Percentiles rank a stretch among this genome's conserved stretches.
Evolutionary conservation across 1,284 basidiomycete genomes (phyloP).

Genomic region (Pterulicium gracile): DNA sequence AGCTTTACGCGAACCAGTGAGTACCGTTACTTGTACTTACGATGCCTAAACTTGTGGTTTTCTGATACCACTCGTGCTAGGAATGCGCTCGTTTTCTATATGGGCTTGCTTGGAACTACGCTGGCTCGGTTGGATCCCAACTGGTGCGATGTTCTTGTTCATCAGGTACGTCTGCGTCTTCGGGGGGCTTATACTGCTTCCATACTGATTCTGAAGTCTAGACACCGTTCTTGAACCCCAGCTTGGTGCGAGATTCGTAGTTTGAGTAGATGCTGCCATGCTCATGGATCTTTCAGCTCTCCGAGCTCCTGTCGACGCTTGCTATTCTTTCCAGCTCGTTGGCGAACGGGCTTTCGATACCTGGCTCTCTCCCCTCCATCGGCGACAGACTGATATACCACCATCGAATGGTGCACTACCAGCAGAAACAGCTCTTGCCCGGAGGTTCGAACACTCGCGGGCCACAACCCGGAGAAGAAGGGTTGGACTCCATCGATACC

Average conservation of each 20-base stretch:
- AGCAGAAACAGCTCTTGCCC: background rate
- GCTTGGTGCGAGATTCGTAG: slow-evolving; percentile 20
- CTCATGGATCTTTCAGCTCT: slow-evolving; percentile 16
- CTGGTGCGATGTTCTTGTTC: slow-evolving; percentile 30
- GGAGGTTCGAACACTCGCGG: slow-evolving; percentile 5
- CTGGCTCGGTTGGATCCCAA: slow-evolving; percentile 26
- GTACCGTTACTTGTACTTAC: slow-evolving; percentile 5
- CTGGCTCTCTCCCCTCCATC: slow-evolving; percentile 24
- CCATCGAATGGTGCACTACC: slow-evolving; percentile 16
- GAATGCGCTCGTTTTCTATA: slow-evolving; percentile 18
- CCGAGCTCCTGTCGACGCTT: slow-evolving; percentile 27
- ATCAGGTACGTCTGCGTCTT: slow-evolving; percentile 18
- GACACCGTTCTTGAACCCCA: slow-evolving; percentile 32
- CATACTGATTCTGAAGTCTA: slow-evolving; percentile 9
- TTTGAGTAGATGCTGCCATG: background rate
- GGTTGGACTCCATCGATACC: slow-evolving; percentile 20
- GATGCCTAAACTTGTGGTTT: background rate
- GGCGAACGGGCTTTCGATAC: slow-evolving; percentile 21
- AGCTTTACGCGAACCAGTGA: slow-evolving; percentile 21
- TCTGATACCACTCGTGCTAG: slow-evolving; percentile 12
- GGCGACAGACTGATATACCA: slow-evolving; percentile 31
- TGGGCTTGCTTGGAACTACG: slow-evolving; percentile 24
- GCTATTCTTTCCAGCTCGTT: slow-evolving; percentile 26
- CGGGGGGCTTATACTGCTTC: background rate
- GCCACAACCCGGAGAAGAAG: slow-evolving; percentile 1